Evolutionary conservation across 1,284 basidiomycete species (phyloP), one percentile per base, ranked within the genome.

Genomic region (Cryptococcus jaspeensis): DNA sequence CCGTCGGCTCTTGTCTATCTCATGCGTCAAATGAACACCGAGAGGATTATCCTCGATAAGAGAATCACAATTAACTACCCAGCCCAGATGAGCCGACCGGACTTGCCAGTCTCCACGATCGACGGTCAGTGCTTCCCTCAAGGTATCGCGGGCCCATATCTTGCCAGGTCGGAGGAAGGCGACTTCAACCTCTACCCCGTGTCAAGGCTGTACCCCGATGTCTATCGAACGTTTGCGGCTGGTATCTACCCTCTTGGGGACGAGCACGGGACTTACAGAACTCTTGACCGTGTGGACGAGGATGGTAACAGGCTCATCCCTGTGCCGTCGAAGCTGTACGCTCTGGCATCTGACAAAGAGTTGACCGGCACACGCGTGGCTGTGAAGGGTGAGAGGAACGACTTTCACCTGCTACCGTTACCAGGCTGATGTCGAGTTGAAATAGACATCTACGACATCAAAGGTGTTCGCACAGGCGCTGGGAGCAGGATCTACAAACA

Each of bases 381-480:
- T 1, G 60, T 67, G 20, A 72, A 72, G 57, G 70, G 64, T 64
- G 43, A 59, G 59, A 12, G n/a, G n/a, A 39, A n/a, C n/a, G n/a
- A n/a, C n/a, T n/a, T n/a, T 37, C 39, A 45, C 13, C 43, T 45
- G 43, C 11, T 15, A 13, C 12, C 22, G 22, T 22, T 22, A 20
- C 13, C 43, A 45, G 3, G 11, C 39, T 1, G 2, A 36, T 52
- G n/a, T 28, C 36, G 20, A 46, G 16, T 5, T 20, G 20, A n/a
- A n/a, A n/a, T n/a, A n/a, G n/a, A n/a, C n/a, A n/a, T n/a, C n/a
- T n/a, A n/a, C n/a, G n/a, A n/a, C n/a, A n/a, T n/a, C n/a, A n/a
- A n/a, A n/a, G n/a, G n/a, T n/a, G n/a, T n/a, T n/a, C n/a, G n/a
- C n/a, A n/a, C n/a, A n/a, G n/a, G n/a, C n/a, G n/a, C n/a, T n/a